Percentiles rank a stretch among this genome's conserved stretches.
Evolutionary conservation across 306 rosid genomes (phyloP).

Genomic region (Leucaena leucocephala): DNA sequence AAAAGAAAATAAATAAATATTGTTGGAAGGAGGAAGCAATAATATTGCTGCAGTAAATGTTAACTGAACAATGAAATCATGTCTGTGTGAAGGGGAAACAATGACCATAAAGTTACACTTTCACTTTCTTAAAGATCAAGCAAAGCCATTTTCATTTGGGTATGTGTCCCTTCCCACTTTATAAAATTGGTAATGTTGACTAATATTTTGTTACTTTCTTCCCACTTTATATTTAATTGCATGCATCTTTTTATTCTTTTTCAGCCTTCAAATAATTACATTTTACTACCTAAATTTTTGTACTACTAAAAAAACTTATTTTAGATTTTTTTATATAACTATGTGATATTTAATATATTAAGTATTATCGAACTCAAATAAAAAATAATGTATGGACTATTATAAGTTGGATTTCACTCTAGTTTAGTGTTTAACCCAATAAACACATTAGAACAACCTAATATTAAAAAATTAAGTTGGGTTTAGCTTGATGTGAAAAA

Average conservation of each 20-base stretch:
- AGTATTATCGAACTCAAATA: no score
- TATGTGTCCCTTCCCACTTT: not conserved
- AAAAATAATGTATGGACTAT: no score
- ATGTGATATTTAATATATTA: no score
- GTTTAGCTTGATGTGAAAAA: no score
- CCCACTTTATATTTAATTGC: not conserved
- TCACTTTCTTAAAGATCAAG: not conserved
- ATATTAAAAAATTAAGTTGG: no score
- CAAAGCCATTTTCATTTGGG: not conserved
- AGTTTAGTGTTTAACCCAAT: no score
- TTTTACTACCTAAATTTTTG: not conserved
- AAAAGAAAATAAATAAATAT: not conserved
- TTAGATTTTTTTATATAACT: not conserved
- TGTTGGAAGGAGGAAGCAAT: not conserved
- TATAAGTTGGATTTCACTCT: no score
- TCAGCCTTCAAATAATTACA: not conserved
- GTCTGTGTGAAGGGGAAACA: not conserved
- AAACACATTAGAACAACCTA: no score
- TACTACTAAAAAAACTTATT: not conserved
- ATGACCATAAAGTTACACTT: not conserved
- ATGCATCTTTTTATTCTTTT: not conserved
- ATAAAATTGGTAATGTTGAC: not conserved
- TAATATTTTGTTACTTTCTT: not conserved
- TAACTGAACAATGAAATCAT: not conserved
- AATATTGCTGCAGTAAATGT: not conserved